Conservation (phyloP, 164 flowering plant species). For the Aristolochia fimbriata region DNA sequence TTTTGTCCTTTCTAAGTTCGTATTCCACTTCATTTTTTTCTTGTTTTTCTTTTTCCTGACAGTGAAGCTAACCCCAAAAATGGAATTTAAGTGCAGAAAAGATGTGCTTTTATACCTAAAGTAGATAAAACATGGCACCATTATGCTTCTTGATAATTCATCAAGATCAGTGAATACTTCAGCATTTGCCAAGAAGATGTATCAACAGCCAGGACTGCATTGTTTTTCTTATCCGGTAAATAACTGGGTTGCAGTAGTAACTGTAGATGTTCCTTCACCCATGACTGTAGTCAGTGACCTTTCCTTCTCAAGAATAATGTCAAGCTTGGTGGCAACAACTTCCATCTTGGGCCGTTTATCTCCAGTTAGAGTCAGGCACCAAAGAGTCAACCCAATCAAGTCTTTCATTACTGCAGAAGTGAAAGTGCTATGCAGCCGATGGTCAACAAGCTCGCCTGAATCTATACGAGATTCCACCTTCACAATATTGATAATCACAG, state of each 20-base stretch:
- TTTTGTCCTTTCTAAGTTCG: too few species aligned
- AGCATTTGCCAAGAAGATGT: neutral
- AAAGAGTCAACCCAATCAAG: conserved; percentile 32
- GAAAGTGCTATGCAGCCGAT: conserved; percentile 39
- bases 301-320: conserved; percentile 50
- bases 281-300: conserved; percentile 43
- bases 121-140: too few species aligned
- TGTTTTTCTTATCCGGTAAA: conserved; percentile 24
- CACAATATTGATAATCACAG: conserved; percentile 4
- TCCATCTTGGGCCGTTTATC: conserved; percentile 44
- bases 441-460: conserved; percentile 37
- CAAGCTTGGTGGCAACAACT: conserved; percentile 37
- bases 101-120: too few species aligned
- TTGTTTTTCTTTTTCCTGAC: too few species aligned
- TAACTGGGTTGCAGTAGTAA: conserved; percentile 52
- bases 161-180: too few species aligned
- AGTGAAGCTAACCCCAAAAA: too few species aligned
- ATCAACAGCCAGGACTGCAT: conserved; percentile 3
- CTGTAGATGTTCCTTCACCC: conserved; percentile 45
- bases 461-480: conserved; percentile 37
- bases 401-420: conserved; percentile 49
- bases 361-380: conserved; percentile 40
- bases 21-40: too few species aligned
- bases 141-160: too few species aligned
- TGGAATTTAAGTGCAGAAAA: too few species aligned